A percentile compares a stretch with the other conserved stretches of the same genome.
These are phyloP conservation scores for Salix udensis DNA, from an alignment of 345 rosid species.

Conservation along the genomic window DNA sequence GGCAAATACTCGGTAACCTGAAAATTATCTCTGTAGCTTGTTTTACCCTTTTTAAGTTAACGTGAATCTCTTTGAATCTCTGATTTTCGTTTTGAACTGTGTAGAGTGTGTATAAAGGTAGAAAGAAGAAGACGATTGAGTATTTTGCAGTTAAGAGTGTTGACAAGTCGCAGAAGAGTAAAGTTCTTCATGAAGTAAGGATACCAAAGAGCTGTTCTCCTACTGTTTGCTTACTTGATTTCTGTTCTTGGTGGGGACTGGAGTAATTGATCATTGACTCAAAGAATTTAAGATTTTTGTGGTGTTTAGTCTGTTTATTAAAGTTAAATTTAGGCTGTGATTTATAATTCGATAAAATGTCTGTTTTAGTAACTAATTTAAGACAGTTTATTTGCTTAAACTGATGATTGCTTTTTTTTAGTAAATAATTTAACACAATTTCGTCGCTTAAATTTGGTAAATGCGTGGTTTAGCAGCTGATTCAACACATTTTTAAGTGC, in stretches of 20 bases:
- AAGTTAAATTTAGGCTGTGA: neutral
- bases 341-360: neutral
- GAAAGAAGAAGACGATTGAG: constrained; percentile 97
- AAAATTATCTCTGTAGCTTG: neutral
- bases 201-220: neutral
- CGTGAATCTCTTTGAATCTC: neutral
- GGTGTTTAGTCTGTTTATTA: neutral
- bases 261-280: neutral
- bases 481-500: neutral
- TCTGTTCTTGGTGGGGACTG: neutral
- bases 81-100: neutral
- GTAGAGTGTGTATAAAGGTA: constrained; percentile 89
- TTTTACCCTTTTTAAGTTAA: neutral
- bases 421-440: neutral
- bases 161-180: constrained; percentile 81
- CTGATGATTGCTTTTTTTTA: neutral
- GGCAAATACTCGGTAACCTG: constrained; percentile 85
- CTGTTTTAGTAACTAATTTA: neutral
- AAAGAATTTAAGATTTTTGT: too few species aligned
- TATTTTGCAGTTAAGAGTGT: constrained; percentile 94
- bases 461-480: neutral
- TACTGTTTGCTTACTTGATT: neutral
- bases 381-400: neutral
- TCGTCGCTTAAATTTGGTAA: neutral
- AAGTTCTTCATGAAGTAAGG: constrained; percentile 93